Base-by-base conservation (phyloP, 2,329 filamentous ascomycete genomes). In the Penicillium sp. region DNA sequence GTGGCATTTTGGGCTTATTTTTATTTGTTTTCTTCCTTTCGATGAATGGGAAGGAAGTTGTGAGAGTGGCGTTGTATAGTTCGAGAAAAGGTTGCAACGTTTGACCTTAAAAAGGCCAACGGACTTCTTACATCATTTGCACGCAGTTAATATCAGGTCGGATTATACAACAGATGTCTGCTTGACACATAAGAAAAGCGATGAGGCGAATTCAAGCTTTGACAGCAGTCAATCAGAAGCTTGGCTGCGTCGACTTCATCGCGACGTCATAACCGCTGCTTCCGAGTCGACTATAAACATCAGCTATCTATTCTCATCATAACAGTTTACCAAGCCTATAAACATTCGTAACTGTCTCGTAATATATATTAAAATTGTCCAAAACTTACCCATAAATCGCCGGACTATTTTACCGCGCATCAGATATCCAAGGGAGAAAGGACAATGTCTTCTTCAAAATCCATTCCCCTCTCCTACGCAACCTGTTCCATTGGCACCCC, bases 401-500 rank as follows among this genome's bases (percentile, higher is more conserved):
- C 19, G 55, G 54, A 17, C 17, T 41, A 26, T 26, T 26, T 26
- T 26, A 26, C 26, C 26, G 2, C 26, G 26, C 26, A 26, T 26
- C 26, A 26, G 26, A 26, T 26, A 26, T 26, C 26, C 26, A 41
- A 38, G 23, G n/a, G 21, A 48, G 21, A 23, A 31, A 38, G 15
- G 23, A 17, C 4, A 7, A 15, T 19, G 17, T 46, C 56, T 11
- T 45, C 19, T 4, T 26, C 26, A 26, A 26, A 26, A 26, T 26
- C 26, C 56, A 70, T 23, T 74, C 80, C 47, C 74, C 76, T 26
- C 70, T 77, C 78, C 58, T 82, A 76, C 57, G 79, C 80, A 9
- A 76, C 77, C 30, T 81, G 79, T 67, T 81, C 78, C 11, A 78
- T 82, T 44, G 78, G 78, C 19, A 70, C 70, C 56, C 64, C 70